Evolutionary conservation across 345 rosid species (phyloP).

Genomic region (Laguncularia racemosa): DNA sequence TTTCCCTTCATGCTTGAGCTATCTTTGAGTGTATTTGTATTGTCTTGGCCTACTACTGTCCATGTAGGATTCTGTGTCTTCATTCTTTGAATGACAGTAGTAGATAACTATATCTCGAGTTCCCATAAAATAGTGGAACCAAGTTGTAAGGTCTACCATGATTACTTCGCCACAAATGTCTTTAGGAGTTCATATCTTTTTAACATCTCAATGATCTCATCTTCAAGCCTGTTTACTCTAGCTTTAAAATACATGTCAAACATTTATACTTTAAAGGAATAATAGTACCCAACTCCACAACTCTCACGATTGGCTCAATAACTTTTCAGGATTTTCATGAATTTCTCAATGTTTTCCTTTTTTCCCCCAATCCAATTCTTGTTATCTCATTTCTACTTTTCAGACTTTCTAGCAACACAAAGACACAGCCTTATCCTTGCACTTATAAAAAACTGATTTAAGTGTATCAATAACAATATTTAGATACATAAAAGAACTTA

Average conservation of each 20-base stretch:
- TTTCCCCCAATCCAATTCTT: conserved; percentile 17
- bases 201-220: conserved; percentile 60
- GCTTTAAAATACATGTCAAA: conserved; percentile 45
- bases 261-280: conserved; percentile 43
- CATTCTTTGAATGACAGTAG: conserved; percentile 68
- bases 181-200: conserved; percentile 60
- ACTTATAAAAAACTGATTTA: conserved; percentile 28
- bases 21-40: conserved; percentile 50
- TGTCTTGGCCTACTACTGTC: conserved; percentile 54
- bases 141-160: conserved; percentile 42
- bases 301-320: conserved; percentile 32
- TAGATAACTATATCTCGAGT: conserved; percentile 77
- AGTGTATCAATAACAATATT: not conserved
- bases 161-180: conserved; percentile 28
- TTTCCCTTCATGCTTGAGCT: conserved; percentile 60
- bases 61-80: conserved; percentile 77
- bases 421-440: conserved; percentile 46
- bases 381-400: conserved; percentile 39
- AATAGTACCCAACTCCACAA: conserved; percentile 43
- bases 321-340: conserved; percentile 6
- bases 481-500: not conserved
- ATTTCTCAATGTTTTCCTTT: conserved; percentile 12
- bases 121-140: conserved; percentile 46
- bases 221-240: conserved; percentile 58
- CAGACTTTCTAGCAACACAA: conserved; percentile 45